A percentile compares a stretch with the other conserved stretches of the same genome.
Evolutionary conservation across 106 monocot species (phyloP).

Genomic region (Dendrobium chrysotoxum): DNA sequence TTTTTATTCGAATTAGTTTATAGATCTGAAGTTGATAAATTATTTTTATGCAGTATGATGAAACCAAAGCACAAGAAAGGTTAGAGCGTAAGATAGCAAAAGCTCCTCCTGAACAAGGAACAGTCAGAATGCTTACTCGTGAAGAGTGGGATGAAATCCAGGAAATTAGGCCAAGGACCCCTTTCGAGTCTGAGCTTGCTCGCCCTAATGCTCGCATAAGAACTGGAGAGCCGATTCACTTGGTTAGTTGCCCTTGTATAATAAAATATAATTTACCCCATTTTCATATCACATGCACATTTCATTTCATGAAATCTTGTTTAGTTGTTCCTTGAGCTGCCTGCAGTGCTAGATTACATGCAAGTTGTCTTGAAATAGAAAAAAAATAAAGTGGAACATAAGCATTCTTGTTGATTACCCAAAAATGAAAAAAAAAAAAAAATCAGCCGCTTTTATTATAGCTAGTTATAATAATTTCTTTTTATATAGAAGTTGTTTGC

Average conservation of each 20-base stretch:
- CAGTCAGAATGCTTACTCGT: slow-evolving; percentile 87
- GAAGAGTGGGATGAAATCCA: slow-evolving; percentile 98
- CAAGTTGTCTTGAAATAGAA: too few relatives aligned
- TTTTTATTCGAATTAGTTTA: not conserved
- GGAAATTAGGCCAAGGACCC: slow-evolving; percentile 92
- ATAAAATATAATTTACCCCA: not conserved
- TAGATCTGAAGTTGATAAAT: not conserved
- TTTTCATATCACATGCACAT: too few relatives aligned
- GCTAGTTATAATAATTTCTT: too few relatives aligned
- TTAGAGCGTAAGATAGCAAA: slow-evolving; percentile 76
- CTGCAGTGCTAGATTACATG: too few relatives aligned
- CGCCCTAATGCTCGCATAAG: slow-evolving; percentile 90
- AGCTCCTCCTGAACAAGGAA: slow-evolving; percentile 74
- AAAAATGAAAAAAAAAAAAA: too few relatives aligned
- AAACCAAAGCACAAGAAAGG: slow-evolving; percentile 89
- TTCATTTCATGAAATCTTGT: too few relatives aligned
- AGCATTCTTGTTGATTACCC: too few relatives aligned
- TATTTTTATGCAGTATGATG: slow-evolving; percentile 47
- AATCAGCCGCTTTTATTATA: too few relatives aligned
- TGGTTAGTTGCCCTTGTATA: slow-evolving; percentile 32
- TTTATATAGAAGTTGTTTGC: too few relatives aligned
- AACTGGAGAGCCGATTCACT: slow-evolving; percentile 79
- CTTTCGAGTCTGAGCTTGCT: slow-evolving; percentile 92
- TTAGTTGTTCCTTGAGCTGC: too few relatives aligned
- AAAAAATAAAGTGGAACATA: too few relatives aligned